phyloP scores from a whole-genome alignment of 2,329 filamentous ascomycete species.

The Aspergillus puulaauensis region DNA sequence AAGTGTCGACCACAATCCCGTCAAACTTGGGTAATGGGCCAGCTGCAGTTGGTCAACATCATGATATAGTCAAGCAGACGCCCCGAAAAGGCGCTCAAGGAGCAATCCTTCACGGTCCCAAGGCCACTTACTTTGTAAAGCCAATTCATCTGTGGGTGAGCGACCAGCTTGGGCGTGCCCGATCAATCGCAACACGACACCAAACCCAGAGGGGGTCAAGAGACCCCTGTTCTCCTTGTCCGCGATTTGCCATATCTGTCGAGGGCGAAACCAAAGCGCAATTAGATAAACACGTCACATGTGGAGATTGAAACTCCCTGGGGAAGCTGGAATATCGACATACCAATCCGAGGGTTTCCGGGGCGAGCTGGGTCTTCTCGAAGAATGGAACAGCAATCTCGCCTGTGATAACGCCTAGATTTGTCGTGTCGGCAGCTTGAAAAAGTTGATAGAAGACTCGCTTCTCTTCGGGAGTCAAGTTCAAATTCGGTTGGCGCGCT shows the following conservation, averaged over 20 bases:
- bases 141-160: constrained; percentile 76
- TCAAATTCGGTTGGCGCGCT: constrained; percentile 64
- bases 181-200: constrained; percentile 88
- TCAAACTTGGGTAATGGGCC: constrained; percentile 93
- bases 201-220: constrained; percentile 88
- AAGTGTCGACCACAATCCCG: constrained; percentile 58
- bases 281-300: constrained; percentile 5
- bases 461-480: constrained; percentile 89
- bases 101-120: not conserved
- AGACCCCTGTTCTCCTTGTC: constrained; percentile 95
- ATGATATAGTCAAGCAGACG: not conserved
- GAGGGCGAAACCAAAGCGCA: constrained; percentile 1
- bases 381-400: constrained; percentile 98
- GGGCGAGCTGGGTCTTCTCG: constrained; percentile 87
- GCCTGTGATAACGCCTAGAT: constrained; percentile 89
- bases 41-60: constrained; percentile 38
- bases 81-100: not conserved
- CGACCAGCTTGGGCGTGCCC: constrained; percentile 90
- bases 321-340: constrained; percentile 31
- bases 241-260: constrained; percentile 96
- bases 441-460: constrained; percentile 91
- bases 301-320: not conserved
- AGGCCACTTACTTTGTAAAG: constrained; percentile 64
- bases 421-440: constrained; percentile 86
- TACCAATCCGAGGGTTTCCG: constrained; percentile 83